phyloP scores from a whole-genome alignment of 176 grass and related monocot species.

The Alopecurus myosuroides region DNA sequence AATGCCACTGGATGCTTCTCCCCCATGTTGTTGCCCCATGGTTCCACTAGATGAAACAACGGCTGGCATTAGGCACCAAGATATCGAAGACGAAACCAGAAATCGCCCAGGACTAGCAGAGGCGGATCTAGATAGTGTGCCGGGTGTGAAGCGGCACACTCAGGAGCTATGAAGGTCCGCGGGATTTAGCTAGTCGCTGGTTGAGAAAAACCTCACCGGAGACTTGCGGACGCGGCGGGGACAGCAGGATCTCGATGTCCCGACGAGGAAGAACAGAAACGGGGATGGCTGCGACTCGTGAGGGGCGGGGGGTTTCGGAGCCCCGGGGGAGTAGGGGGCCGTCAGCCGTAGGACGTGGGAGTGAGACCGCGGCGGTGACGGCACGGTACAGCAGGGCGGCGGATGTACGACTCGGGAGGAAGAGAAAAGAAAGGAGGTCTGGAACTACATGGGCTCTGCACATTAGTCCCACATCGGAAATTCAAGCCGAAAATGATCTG shows the following conservation, averaged over 20 bases:
- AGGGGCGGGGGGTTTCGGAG: not conserved
- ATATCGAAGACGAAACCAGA: not conserved
- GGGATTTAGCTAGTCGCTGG: not conserved
- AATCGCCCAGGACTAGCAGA: not conserved
- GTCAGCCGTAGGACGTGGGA: not conserved
- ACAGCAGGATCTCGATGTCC: not conserved
- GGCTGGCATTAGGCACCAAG: not conserved
- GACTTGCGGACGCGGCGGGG: not conserved
- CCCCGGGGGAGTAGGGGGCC: not conserved
- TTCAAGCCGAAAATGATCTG: too few relatives aligned
- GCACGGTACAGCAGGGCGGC: not conserved
- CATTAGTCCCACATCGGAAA: too few relatives aligned
- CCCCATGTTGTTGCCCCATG: conserved; percentile 25
- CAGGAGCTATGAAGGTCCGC: not conserved
- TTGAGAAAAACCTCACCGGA: not conserved
- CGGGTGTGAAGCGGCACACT: not conserved
- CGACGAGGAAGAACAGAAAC: not conserved
- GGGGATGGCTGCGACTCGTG: not conserved
- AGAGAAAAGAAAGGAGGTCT: too few relatives aligned
- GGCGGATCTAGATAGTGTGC: not conserved
- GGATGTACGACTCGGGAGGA: too few relatives aligned
- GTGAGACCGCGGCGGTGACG: not conserved
- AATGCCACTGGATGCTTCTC: conserved; percentile 3
- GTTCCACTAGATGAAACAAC: not conserved
- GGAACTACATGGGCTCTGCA: too few relatives aligned